phyloP scores from a whole-genome alignment of 148 eudicot species.

The Rhododendron ovatum region DNA sequence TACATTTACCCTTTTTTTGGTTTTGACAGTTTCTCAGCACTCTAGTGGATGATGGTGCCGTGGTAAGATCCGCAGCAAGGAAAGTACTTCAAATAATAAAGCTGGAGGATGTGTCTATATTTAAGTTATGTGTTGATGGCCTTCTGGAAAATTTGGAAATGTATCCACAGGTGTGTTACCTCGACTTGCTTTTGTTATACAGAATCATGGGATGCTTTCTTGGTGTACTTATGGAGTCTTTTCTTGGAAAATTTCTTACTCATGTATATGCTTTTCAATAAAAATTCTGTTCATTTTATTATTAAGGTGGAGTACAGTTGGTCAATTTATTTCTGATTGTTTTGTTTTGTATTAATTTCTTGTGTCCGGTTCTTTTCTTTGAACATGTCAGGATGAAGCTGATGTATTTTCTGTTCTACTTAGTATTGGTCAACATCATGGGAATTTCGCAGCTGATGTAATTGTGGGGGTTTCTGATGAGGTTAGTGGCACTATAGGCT shows the following conservation, averaged over 20 bases:
- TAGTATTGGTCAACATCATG: slow-evolving; percentile 57
- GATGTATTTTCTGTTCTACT: slow-evolving; percentile 46
- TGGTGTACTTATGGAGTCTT: neutral
- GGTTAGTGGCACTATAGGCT: slow-evolving; percentile 31
- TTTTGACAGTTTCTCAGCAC: slow-evolving; percentile 64
- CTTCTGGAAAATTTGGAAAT: slow-evolving; percentile 57
- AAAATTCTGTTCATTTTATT: neutral
- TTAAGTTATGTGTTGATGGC: slow-evolving; percentile 44
- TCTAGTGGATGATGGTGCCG: slow-evolving; percentile 42
- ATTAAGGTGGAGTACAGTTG: neutral
- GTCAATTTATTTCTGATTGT: neutral
- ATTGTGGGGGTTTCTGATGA: slow-evolving; percentile 36
- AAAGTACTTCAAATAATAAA: slow-evolving; percentile 45
- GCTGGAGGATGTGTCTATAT: slow-evolving; percentile 37
- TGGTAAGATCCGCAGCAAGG: slow-evolving; percentile 59
- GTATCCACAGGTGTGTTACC: slow-evolving; percentile 57
- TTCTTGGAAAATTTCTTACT: neutral
- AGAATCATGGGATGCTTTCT: neutral
- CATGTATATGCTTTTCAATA: neutral
- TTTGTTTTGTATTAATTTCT: neutral
- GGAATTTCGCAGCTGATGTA: slow-evolving; percentile 44
- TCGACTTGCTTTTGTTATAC: neutral
- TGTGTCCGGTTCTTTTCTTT: slow-evolving; percentile 11
- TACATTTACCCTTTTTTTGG: neutral
- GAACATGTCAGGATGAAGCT: slow-evolving; percentile 69